Base-by-base conservation (phyloP, 2,329 filamentous ascomycete species). In the Mycosphaerella sp. region DNA sequence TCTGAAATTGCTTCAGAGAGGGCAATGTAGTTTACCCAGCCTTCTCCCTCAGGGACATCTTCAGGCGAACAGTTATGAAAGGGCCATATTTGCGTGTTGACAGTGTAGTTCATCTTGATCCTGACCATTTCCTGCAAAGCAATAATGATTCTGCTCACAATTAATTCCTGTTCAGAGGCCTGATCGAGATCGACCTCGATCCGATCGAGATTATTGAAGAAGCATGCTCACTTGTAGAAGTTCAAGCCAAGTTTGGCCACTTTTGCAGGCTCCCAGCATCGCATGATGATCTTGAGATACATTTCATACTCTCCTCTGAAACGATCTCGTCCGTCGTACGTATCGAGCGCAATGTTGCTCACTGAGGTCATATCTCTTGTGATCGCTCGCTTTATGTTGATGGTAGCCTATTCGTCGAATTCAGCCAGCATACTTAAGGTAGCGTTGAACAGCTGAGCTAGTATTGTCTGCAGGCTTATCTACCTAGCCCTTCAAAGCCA, bases 351-450 rank as follows among this genome's bases (percentile, higher is more conserved):
- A 28, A 48, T 34, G 18, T 40, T 28, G 12, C 8, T 7, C 45
- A 42, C 45, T 18, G 16, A 32, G 27, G 17, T 48, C 44, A 48
- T 48, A 48, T 49, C 45, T 35, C 39, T 25, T 17, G 39, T 49
- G 28, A 49, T 36, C 6, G 39, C 45, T 35, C 18, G 45, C 45
- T 41, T 41, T 25, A 49, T 49, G 25, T 9, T 36, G n/a, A 35
- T 21, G 4, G 45, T 49, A 7, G 45, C 39, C 16, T 27, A 28
- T 7, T 37, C 37, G 10, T 4, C 30, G 13, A 34, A 34, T 6
- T 34, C 10, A 34, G 30, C 10, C 6, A 25, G 21, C 21, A 25
- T 25, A 25, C 5, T 25, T 5, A 6, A 6, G 7, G 21, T 5
- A 25, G 21, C 21, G 21, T 25, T 25, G 6, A 6, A 25, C 5